Conservation (phyloP, 2,329 filamentous ascomycete genomes). For the Pleoardoris graminearum region DNA sequence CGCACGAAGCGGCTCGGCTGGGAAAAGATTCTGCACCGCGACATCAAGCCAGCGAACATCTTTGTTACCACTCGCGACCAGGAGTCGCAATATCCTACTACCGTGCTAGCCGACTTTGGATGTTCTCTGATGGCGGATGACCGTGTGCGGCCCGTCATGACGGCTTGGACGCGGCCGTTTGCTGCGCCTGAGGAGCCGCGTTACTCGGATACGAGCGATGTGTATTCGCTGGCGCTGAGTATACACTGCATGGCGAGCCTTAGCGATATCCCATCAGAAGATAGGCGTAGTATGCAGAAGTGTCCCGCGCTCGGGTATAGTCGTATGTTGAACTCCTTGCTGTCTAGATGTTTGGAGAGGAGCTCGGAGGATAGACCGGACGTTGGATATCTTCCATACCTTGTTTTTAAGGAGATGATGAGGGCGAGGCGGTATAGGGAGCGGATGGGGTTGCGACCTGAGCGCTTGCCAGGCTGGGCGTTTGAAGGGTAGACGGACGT, state of each 20-base stretch:
- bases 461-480: background rate
- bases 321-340: background rate
- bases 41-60: constrained; percentile 23
- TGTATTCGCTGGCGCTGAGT: background rate
- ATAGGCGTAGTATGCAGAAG: background rate
- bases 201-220: background rate
- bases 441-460: background rate
- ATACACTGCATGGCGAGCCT: constrained; percentile 1
- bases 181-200: constrained; percentile 1
- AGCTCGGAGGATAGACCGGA: background rate
- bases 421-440: background rate
- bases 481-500: background rate
- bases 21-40: constrained; percentile 18
- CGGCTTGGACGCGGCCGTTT: background rate
- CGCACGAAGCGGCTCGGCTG: background rate
- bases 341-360: background rate
- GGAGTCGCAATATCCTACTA: constrained; percentile 4
- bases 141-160: background rate
- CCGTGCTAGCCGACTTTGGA: constrained; percentile 21
- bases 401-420: constrained; percentile 5
- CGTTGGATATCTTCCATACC: constrained; percentile 2
- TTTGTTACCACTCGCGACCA: constrained; percentile 14
- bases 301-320: background rate
- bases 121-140: constrained; percentile 1
- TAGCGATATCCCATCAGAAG: background rate